Base-by-base conservation (phyloP, 106 monocot species). In the Dactylorhiza incarnata region DNA sequence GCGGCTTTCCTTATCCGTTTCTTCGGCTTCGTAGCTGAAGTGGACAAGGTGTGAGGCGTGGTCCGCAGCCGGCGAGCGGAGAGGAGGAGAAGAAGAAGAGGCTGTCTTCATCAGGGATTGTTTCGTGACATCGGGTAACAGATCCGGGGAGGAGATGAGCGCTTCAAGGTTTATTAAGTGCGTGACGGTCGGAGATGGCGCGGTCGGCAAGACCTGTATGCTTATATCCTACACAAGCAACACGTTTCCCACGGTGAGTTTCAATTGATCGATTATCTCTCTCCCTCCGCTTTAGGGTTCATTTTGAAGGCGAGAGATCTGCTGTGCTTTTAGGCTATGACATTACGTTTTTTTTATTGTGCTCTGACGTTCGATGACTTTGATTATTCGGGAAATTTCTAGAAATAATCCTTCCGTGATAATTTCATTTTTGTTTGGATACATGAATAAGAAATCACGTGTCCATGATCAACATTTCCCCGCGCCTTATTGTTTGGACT, bases 141-240 rank as follows among this genome's bases (percentile, higher is more conserved):
- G 72, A 78, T 69, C 61, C 8, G 66, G 17, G 17, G 24, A 19
- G 75, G 82, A 82, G 82, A 88, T 88, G 88, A 84, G 84, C 68
- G 88, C 85, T 14, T 88, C 88, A 62, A 85, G 82, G 82, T 88
- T 88, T 54, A 88, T 88, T 52, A 88, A 88, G 78, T 88, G 88
- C 78, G 88, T 88, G 29, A 88, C 88, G 9, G 88, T 88, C 23
- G 88, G 88, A 45, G 88, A 88, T 73, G 88, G 88, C 4, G 88
- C 88, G 68, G 88, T 88, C n/a, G 88, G 88, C 47, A 88, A 88
- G 80, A 88, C 88, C 45, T 88, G 88, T 74, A 88, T 88, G 88
- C 88, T 88, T 47, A 88, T 88, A 15, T 88, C 85, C 53, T 88
- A 88, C 77, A 88, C 88, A 74, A 88, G 88, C 80, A 88, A 88